Conservation (phyloP, 2,329 filamentous ascomycete species). For the Exophiala dermatitidis region DNA sequence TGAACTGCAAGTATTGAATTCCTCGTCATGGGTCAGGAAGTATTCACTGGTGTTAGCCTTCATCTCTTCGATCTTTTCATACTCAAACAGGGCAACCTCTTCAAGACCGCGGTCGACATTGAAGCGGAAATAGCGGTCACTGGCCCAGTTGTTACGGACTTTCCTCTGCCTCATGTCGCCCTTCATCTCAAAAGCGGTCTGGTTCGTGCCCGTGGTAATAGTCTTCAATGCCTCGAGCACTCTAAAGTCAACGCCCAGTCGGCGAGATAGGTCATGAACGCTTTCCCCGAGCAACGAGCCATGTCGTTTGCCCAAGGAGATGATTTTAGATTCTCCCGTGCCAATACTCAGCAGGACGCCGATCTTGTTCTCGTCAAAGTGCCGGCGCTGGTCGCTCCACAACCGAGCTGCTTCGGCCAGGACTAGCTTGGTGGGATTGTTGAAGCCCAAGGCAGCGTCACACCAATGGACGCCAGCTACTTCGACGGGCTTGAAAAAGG, state of each 20-base stretch:
- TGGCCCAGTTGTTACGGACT: neutral
- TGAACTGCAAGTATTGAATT: neutral
- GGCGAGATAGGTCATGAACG: neutral
- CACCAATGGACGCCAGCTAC: conserved; percentile 11
- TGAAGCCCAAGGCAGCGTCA: conserved; percentile 12
- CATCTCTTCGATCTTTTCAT: neutral
- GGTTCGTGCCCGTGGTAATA: conserved; percentile 4
- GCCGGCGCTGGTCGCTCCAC: neutral
- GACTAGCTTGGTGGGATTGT: conserved; percentile 7
- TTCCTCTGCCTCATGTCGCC: neutral
- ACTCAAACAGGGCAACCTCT: neutral
- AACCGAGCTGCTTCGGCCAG: conserved; percentile 1
- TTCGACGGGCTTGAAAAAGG: conserved; percentile 29
- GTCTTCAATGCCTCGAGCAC: conserved; percentile 2
- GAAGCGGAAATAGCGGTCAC: neutral
- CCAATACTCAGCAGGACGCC: neutral
- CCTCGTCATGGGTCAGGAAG: neutral
- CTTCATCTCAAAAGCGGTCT: neutral
- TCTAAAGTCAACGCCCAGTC: neutral
- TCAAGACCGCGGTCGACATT: neutral
- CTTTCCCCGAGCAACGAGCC: neutral
- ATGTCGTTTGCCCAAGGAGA: neutral
- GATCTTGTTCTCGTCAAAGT: neutral
- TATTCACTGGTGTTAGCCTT: neutral
- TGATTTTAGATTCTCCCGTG: neutral